phyloP scores from a whole-genome alignment of 441 rosid species.

The Adansonia grandidieri region DNA sequence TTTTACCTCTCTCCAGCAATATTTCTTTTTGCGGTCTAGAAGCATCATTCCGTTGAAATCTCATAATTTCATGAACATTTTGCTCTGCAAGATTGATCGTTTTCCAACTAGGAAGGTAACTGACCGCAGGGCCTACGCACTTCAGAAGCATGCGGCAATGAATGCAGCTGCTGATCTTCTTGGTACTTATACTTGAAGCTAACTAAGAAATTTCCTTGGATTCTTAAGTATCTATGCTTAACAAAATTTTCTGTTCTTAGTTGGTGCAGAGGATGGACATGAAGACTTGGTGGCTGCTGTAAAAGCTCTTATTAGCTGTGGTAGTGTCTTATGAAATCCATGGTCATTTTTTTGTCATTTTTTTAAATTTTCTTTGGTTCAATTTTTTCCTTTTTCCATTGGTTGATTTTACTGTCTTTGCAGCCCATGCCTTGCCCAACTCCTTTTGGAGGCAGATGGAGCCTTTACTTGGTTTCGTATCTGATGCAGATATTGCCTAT shows the following conservation, averaged over 20 bases:
- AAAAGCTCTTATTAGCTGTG: constrained; percentile 67
- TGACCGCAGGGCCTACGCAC: constrained; percentile 85
- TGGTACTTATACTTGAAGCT: constrained; percentile 58
- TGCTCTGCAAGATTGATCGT: constrained; percentile 81
- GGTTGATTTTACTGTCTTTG: constrained; percentile 44
- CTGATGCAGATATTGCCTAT: constrained; percentile 70
- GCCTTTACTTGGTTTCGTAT: constrained; percentile 67
- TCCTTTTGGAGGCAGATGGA: constrained; percentile 92
- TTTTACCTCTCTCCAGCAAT: not conserved
- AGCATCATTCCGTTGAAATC: constrained; percentile 30
- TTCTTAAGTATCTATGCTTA: constrained; percentile 18
- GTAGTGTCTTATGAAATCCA: constrained; percentile 42
- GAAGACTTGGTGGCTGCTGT: constrained; percentile 97
- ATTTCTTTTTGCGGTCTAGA: constrained; percentile 16
- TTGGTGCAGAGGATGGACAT: constrained; percentile 85
- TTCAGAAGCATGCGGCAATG: constrained; percentile 69
- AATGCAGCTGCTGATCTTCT: constrained; percentile 78
- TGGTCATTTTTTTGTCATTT: constrained; percentile 18
- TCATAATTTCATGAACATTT: constrained; percentile 42
- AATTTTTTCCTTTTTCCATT: constrained; percentile 25
- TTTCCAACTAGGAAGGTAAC: constrained; percentile 95
- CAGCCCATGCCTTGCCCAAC: constrained; percentile 63
- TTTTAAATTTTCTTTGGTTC: constrained; percentile 1
- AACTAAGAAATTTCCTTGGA: constrained; percentile 24
- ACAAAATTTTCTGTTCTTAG: constrained; percentile 40